Evolutionary conservation across 2,329 filamentous ascomycete genomes (phyloP).

Genomic region (Cladosporium phlei): DNA sequence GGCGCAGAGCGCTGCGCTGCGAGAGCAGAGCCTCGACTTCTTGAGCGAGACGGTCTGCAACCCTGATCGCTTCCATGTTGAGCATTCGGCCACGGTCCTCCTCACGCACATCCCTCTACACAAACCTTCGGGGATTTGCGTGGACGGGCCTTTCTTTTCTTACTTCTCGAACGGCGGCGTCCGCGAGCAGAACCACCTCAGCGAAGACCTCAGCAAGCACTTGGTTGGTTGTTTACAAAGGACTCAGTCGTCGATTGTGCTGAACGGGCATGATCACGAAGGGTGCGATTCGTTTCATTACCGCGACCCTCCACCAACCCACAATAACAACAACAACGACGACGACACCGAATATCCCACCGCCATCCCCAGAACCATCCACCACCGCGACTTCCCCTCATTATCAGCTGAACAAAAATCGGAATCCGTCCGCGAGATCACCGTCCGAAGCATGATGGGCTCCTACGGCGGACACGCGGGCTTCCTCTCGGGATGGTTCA

Average conservation of each 20-base stretch:
- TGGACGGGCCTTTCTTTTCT: slow-evolving; percentile 76
- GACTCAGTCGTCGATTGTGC: slow-evolving; percentile 72
- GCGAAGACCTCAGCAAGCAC: slow-evolving; percentile 56
- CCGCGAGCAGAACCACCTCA: slow-evolving; percentile 88
- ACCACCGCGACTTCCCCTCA: not conserved
- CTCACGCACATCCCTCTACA: slow-evolving; percentile 89
- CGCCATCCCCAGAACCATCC: not conserved
- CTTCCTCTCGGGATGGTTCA: slow-evolving; percentile 84
- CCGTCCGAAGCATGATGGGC: slow-evolving; percentile 97
- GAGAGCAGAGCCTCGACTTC: slow-evolving; percentile 73
- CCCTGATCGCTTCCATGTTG: not conserved
- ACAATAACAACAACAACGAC: slow-evolving; percentile 1
- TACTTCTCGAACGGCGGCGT: slow-evolving; percentile 71
- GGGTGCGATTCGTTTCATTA: slow-evolving; percentile 89
- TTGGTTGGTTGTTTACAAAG: slow-evolving; percentile 64
- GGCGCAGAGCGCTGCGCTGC: slow-evolving; percentile 60
- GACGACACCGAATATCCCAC: not conserved
- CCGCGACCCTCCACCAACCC: slow-evolving; percentile 22
- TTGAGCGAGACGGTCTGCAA: slow-evolving; percentile 48
- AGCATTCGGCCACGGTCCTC: slow-evolving; percentile 67
- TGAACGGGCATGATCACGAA: slow-evolving; percentile 93
- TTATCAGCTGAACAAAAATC: not conserved
- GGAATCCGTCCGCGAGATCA: slow-evolving; percentile 68
- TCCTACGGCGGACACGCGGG: slow-evolving; percentile 90
- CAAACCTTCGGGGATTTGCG: slow-evolving; percentile 76